Base-by-base conservation (phyloP, 257 asterid species). In the Thymus mandschuricus region DNA sequence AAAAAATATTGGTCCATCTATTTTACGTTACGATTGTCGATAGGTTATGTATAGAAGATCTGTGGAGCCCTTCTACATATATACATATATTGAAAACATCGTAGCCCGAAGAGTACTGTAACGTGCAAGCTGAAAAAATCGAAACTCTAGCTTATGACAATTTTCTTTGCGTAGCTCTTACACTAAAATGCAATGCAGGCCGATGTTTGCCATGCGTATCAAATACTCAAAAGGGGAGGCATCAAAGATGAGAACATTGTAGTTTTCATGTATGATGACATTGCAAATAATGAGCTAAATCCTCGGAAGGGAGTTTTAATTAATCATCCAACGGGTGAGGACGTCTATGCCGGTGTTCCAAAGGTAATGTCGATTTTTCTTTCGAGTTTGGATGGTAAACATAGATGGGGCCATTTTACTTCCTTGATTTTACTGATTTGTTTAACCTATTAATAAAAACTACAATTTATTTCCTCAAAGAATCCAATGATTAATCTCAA, bases 201-300 rank as follows among this genome's bases (percentile, higher is more conserved):
- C 13, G 99, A 94, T 71, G 83, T 91, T 55, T 94, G 97, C 75
- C 99, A 94, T 71, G 97, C 99, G 0, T 91, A 91, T 78, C 99
- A 94, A 83, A 77, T 94, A 51, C 80, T 94, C 61, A 94, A 86
- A 74, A 89, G 54, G 77, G 99, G 99, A 15, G 99, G 97, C 10
- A 50, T 94, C 78, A 85, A 78, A 72, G 99, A 94, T 15, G 96
- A 91, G 75, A 85, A 94, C 78, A 91, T 94, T 27, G 77, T 94
- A 2, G 97, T 89, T 41, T 91, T 94, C 86, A 94, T 94, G 97
- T 91, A 89, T 6, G 97, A 94, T 76, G 99, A 94, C 72, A 94
- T 94, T 3, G 99, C 95, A 3, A 76, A 50, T 44, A 83, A 77
- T 69, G 83, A 63, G 7, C 46, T 84, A 64, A 94, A 94, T 81